A percentile compares a stretch with the other conserved stretches of the same genome.
phyloP scores from a whole-genome alignment of 768 basidiomycete genomes.

The Rhodosporidiobolus sp. region DNA sequence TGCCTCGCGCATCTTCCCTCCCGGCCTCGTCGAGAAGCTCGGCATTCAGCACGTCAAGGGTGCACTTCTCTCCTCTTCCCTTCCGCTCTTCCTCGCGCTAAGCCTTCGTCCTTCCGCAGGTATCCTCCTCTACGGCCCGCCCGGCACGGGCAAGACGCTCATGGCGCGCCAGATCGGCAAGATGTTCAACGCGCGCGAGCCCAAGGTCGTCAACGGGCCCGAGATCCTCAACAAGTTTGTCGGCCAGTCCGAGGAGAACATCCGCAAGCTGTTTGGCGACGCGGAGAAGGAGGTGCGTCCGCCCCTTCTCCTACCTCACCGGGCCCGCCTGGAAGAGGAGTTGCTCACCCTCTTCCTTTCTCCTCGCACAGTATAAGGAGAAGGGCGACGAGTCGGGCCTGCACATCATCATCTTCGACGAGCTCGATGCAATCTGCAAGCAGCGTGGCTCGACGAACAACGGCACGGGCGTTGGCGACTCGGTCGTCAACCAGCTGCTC shows the following conservation, averaged over 20 bases:
- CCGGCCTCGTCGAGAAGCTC: conserved; percentile 90
- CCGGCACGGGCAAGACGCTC: conserved; percentile 96
- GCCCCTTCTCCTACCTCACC: neutral
- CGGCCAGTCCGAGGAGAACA: conserved; percentile 94
- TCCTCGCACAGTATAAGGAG: conserved; percentile 76
- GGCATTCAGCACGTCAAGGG: conserved; percentile 99
- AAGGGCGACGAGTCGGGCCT: conserved; percentile 95
- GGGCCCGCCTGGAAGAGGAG: neutral
- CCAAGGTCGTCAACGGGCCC: conserved; percentile 97
- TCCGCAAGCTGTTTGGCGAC: conserved; percentile 94
- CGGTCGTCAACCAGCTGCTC: conserved; percentile 93
- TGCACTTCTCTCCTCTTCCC: conserved; percentile 46
- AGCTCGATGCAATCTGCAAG: conserved; percentile 97
- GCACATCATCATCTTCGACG: conserved; percentile 99
- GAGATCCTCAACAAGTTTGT: conserved; percentile 97
- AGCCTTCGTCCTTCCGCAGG: conserved; percentile 52
- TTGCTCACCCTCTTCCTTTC: neutral
- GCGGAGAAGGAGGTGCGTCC: conserved; percentile 85
- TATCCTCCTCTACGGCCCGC: conserved; percentile 91
- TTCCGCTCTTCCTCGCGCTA: no score
- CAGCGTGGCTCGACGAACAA: conserved; percentile 88
- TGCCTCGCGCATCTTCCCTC: conserved; percentile 97
- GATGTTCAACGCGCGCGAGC: conserved; percentile 96
- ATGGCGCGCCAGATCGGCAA: conserved; percentile 98
- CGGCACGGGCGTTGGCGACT: conserved; percentile 98